Percentiles rank a stretch among this genome's conserved stretches.
These are phyloP conservation scores for Moricandia moricandioides DNA, from an alignment of 345 rosid species.

Conservation along the genomic window DNA sequence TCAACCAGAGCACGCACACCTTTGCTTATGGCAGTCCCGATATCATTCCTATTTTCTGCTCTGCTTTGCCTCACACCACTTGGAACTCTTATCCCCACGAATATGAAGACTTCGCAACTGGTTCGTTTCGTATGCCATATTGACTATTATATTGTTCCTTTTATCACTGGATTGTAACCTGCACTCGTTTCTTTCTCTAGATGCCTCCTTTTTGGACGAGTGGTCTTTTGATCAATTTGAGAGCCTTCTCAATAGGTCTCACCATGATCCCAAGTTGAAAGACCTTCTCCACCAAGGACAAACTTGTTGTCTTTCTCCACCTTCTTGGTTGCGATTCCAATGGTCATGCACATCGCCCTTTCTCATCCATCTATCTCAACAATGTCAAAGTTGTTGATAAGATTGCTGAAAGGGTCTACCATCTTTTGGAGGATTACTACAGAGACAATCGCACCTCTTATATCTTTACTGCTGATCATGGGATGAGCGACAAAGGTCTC, in stretches of 20 bases:
- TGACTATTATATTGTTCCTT: no score
- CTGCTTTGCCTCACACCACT: slow-evolving; percentile 80
- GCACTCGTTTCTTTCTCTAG: slow-evolving; percentile 48
- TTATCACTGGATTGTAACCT: slow-evolving; percentile 2
- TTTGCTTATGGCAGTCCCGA: slow-evolving; percentile 92
- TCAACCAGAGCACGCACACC: slow-evolving; percentile 79
- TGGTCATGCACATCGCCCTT: slow-evolving; percentile 98
- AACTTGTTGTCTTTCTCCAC: slow-evolving; percentile 84
- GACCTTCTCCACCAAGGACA: slow-evolving; percentile 76
- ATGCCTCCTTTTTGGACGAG: slow-evolving; percentile 98
- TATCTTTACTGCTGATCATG: slow-evolving; percentile 94
- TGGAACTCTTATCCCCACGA: slow-evolving; percentile 88
- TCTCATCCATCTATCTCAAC: slow-evolving; percentile 86
- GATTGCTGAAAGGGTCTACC: slow-evolving; percentile 71
- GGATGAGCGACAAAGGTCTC: slow-evolving; percentile 96
- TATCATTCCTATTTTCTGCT: slow-evolving; percentile 89
- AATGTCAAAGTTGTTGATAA: slow-evolving; percentile 92
- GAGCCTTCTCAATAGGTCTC: slow-evolving; percentile 82
- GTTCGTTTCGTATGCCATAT: slow-evolving; percentile 35
- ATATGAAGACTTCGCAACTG: slow-evolving; percentile 95
- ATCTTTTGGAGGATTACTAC: slow-evolving; percentile 78
- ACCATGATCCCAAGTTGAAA: slow-evolving; percentile 65
- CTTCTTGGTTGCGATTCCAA: slow-evolving; percentile 98
- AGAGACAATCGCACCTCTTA: slow-evolving; percentile 86
- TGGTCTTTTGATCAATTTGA: slow-evolving; percentile 97